phyloP scores from a whole-genome alignment of 2,329 filamentous ascomycete species.

The Aspergillus tanneri region DNA sequence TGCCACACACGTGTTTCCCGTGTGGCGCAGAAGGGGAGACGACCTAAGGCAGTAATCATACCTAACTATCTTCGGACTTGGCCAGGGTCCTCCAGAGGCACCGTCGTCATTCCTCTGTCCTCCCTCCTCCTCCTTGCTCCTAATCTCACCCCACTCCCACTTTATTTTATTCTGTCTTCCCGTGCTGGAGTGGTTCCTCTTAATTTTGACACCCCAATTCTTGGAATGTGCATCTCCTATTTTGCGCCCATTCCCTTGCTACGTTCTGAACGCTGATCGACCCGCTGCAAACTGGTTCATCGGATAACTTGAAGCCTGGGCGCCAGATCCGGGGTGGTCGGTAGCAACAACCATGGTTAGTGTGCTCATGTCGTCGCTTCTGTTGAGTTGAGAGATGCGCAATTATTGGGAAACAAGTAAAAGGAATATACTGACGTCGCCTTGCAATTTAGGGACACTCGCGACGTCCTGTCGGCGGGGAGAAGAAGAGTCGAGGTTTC shows the following conservation, averaged over 20 bases:
- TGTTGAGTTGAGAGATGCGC: not conserved
- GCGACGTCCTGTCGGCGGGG: constrained; percentile 44
- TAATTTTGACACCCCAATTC: constrained; percentile 2
- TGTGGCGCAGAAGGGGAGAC: constrained; percentile 27
- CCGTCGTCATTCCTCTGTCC: constrained; percentile 20
- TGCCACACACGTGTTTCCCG: constrained; percentile 19
- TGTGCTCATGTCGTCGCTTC: not conserved
- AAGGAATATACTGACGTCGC: constrained; percentile 21
- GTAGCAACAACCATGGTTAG: constrained; percentile 37
- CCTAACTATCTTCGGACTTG: too few relatives aligned
- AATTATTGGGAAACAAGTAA: not conserved
- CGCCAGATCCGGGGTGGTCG: constrained; percentile 30
- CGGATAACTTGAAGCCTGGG: constrained; percentile 33
- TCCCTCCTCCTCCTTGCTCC: constrained; percentile 3
- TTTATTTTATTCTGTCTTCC: constrained; percentile 5
- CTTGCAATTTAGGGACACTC: constrained; percentile 39
- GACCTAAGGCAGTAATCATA: constrained; percentile 3
- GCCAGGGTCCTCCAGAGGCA: constrained; percentile 8
- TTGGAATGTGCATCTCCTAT: constrained; percentile 20
- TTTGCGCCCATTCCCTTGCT: constrained; percentile 19
- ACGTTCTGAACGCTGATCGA: constrained; percentile 4
- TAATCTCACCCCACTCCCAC: constrained; percentile 7
- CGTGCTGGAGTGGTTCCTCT: constrained; percentile 1
- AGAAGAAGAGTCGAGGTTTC: constrained; percentile 44
- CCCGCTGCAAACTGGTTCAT: constrained; percentile 23